phyloP scores from a whole-genome alignment of 75 land plant species.

The Azolla pinnata region DNA sequence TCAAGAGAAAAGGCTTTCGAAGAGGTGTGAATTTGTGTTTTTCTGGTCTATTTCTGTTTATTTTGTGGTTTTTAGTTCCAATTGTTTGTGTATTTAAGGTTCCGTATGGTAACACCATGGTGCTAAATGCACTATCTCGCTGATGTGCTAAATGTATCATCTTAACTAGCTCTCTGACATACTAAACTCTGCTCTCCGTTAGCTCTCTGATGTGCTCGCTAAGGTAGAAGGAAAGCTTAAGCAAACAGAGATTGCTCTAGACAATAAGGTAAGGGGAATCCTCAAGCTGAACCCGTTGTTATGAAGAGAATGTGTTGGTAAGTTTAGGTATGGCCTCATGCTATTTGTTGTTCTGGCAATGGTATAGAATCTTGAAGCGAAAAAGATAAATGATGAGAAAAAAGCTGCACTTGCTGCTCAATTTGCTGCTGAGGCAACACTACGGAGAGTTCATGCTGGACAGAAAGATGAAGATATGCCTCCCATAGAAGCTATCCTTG shows the following conservation, averaged over 20 bases:
- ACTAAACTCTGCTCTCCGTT: too few relatives aligned
- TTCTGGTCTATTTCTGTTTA: too few relatives aligned
- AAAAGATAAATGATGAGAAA: constrained; percentile 92
- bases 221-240: constrained; percentile 75
- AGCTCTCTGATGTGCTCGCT: constrained; percentile 69
- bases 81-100: too few relatives aligned
- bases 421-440: constrained; percentile 92
- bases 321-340: too few relatives aligned
- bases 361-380: constrained; percentile 78
- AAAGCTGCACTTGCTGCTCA: constrained; percentile 93
- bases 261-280: constrained; percentile 91
- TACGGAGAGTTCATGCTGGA: constrained; percentile 88
- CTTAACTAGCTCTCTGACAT: neutral
- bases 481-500: constrained; percentile 91
- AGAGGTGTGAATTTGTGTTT: too few relatives aligned
- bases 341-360: neutral
- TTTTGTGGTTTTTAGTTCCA: too few relatives aligned
- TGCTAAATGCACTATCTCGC: too few relatives aligned
- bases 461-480: constrained; percentile 96
- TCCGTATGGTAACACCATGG: too few relatives aligned
- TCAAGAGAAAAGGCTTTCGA: constrained; percentile 80
- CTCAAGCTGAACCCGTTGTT: too few relatives aligned
- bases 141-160: too few relatives aligned
- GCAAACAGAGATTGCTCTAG: constrained; percentile 50
- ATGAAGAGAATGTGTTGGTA: too few relatives aligned